phyloP scores from a whole-genome alignment of 257 asterid species.

The Agastache rugosa region DNA sequence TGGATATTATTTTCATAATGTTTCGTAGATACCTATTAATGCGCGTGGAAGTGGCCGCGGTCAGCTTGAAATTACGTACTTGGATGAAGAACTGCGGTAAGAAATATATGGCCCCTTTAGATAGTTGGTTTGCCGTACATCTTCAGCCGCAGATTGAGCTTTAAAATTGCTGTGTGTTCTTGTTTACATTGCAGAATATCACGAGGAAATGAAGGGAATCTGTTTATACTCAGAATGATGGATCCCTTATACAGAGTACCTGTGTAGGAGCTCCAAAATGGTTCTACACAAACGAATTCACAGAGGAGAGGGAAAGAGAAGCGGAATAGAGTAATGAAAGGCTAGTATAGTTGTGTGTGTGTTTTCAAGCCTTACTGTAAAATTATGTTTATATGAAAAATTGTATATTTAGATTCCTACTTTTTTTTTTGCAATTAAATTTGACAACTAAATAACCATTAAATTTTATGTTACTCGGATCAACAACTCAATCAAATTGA shows the following conservation, averaged over 20 bases:
- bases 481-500: too few relatives aligned
- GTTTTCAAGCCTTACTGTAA: not conserved
- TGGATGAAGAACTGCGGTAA: slow-evolving; percentile 69
- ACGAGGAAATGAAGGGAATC: slow-evolving; percentile 70
- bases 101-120: not conserved
- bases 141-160: not conserved
- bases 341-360: not conserved
- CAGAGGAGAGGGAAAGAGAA: too few relatives aligned
- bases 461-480: too few relatives aligned
- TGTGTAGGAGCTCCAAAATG: slow-evolving; percentile 23
- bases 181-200: slow-evolving; percentile 54
- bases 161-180: not conserved
- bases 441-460: too few relatives aligned
- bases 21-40: slow-evolving; percentile 56
- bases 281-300: not conserved
- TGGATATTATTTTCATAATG: slow-evolving; percentile 4
- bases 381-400: not conserved
- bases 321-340: not conserved
- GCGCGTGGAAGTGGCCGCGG: slow-evolving; percentile 78
- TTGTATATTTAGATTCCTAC: not conserved
- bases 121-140: not conserved
- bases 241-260: slow-evolving; percentile 70
- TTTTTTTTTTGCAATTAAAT: too few relatives aligned
- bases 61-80: slow-evolving; percentile 67
- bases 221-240: slow-evolving; percentile 63